phyloP scores from a whole-genome alignment of 139 green algal species.

The Coelastrella sp. region DNA sequence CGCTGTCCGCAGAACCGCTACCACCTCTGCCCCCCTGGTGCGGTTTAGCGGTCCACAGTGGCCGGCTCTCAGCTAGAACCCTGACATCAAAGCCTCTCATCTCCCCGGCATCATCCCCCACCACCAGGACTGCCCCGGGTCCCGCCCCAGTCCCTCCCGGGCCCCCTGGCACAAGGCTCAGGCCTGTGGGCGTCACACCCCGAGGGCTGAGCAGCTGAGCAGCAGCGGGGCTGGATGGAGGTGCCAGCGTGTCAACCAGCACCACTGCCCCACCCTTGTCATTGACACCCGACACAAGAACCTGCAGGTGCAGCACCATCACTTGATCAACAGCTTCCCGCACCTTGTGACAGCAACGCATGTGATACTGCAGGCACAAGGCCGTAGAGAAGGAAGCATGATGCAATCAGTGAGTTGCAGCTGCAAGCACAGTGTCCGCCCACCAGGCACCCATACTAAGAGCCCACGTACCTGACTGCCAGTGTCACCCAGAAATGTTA shows the following conservation, averaged over 20 bases:
- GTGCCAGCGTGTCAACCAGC: conserved; percentile 77
- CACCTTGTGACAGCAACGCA: background rate
- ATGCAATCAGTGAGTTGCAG: background rate
- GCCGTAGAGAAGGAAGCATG: too few species aligned
- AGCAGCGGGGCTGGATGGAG: conserved; percentile 48
- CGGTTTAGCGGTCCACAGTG: conserved; percentile 28
- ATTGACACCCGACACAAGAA: conserved; percentile 69
- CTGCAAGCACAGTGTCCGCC: background rate
- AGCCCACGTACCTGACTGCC: conserved; percentile 67
- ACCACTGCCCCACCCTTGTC: conserved; percentile 64
- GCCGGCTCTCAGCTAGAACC: conserved; percentile 61
- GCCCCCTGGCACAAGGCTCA: conserved; percentile 49
- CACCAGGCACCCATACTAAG: background rate
- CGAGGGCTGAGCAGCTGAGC: conserved; percentile 57
- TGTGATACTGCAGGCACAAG: background rate
- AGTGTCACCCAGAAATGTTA: conserved; percentile 74
- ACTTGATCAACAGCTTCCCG: background rate
- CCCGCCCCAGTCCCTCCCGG: conserved; percentile 8
- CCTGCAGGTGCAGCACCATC: conserved; percentile 13
- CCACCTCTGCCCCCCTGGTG: background rate
- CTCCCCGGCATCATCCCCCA: conserved; percentile 69
- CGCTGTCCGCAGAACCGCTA: background rate
- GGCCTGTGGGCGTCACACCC: conserved; percentile 29
- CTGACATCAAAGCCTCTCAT: conserved; percentile 74
- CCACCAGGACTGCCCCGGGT: conserved; percentile 70